Base-by-base conservation (phyloP, 2,329 filamentous ascomycete genomes). In the Diaporthe capsici region DNA sequence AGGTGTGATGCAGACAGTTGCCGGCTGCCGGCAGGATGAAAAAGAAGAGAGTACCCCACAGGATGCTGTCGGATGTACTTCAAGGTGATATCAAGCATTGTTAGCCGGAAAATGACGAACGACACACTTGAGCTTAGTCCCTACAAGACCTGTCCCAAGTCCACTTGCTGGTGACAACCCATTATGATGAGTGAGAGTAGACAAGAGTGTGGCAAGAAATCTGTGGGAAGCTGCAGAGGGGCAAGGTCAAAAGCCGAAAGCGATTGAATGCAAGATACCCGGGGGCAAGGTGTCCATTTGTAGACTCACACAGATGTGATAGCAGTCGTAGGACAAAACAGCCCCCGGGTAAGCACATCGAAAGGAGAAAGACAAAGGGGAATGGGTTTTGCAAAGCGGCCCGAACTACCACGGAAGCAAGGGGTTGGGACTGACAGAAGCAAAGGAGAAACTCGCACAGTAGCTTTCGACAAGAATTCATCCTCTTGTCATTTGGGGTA, bases 401-500 rank as follows among this genome's bases (percentile, higher is more conserved):
- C n/a, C 39, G 22, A 31, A 34, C 20, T 12, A 20, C 53, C 53
- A 9, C 12, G 42, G 10, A 49, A 51, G 44, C 5, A 37, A 37
- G n/a, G 34, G 12, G 20, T 9, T 13, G 15, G 13, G 20, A 42
- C n/a, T n/a, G 25, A 12, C 28, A 37, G 53, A 53, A 53, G 31
- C 31, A 70, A 22, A 42, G 34, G n/a, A 28, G 8, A 8, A 55
- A 39, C 31, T 20, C 15, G 31, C n/a, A 20, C 39, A 5, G 4
- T 37, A n/a, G 49, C 15, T 25, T n/a, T 70, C 34, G 34, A 55
- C 34, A 55, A 55, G 65, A 28, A 28, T 70, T 42, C 10, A 65
- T n/a, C 17, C 25, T 73, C 71, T 44, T 61, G 53, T 44, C 58
- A 73, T 73, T 73, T 60, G 53, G 71, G 71, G 71, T 73, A 73